These are phyloP conservation scores for Cladophialophora chaetospira DNA, from an alignment of 2,329 filamentous ascomycete species.

Conservation along the genomic window DNA sequence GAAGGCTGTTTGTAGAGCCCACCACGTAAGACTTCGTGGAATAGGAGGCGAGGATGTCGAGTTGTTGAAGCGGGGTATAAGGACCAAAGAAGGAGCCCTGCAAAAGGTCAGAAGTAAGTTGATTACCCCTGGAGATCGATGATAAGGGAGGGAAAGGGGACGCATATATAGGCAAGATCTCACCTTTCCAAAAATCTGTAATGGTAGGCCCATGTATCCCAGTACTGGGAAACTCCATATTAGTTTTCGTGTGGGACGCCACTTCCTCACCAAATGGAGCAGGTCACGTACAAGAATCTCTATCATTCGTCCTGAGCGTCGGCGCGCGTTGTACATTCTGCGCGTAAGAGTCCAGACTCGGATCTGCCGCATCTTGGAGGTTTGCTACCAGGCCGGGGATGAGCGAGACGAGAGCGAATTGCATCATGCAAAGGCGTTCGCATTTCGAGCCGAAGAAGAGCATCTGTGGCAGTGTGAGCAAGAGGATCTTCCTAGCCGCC, in stretches of 20 bases:
- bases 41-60: constrained; percentile 89
- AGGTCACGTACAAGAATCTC: constrained; percentile 71
- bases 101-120: neutral
- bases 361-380: constrained; percentile 92
- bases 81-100: constrained; percentile 92
- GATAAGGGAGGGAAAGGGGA: neutral
- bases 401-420: constrained; percentile 92
- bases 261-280: no score
- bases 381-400: constrained; percentile 90
- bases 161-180: no score
- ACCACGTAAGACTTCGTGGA: constrained; percentile 97
- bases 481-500: neutral
- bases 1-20: constrained; percentile 90
- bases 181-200: constrained; percentile 93
- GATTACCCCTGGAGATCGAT: constrained; percentile 57
- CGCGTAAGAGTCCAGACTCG: constrained; percentile 84
- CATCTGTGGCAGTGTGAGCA: constrained; percentile 63
- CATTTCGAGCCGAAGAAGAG: constrained; percentile 97
- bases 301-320: constrained; percentile 86
- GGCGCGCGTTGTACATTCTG: constrained; percentile 74
- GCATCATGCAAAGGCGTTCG: constrained; percentile 95
- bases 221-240: constrained; percentile 58
- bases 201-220: constrained; percentile 88
- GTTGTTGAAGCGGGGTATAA: constrained; percentile 93
- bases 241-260: constrained; percentile 32